Evolutionary conservation across 1,139 yeast genomes (phyloP).

Genomic region (Saccharomyces hybrid): DNA sequence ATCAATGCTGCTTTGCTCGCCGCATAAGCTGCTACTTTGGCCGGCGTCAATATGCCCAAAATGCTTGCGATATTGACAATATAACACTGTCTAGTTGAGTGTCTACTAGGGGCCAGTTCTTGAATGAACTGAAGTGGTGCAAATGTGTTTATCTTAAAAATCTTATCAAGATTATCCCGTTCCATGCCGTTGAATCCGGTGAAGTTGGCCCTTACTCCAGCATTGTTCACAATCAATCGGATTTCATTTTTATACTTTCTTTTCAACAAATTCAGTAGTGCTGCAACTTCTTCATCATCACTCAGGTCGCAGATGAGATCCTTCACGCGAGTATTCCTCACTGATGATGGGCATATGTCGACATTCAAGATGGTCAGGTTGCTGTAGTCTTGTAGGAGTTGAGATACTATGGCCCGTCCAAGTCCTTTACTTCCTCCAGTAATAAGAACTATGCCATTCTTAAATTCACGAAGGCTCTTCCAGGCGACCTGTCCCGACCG

Average conservation of each 20-base stretch:
- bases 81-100: conserved; percentile 35
- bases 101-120: conserved; percentile 31
- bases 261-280: conserved; percentile 32
- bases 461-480: conserved; percentile 3
- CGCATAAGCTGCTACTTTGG: conserved; percentile 54
- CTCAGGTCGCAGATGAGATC: conserved; percentile 47
- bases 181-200: conserved; percentile 37
- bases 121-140: conserved; percentile 49
- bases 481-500: conserved; percentile 9
- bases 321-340: conserved; percentile 23
- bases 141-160: conserved; percentile 50
- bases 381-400: conserved; percentile 29
- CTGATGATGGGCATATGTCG: conserved; percentile 39
- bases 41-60: conserved; percentile 65
- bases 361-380: conserved; percentile 40
- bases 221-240: conserved; percentile 62
- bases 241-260: conserved; percentile 32
- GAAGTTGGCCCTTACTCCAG: conserved; percentile 53
- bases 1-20: conserved; percentile 59
- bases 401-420: conserved; percentile 41
- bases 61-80: conserved; percentile 63
- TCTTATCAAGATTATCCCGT: conserved; percentile 31
- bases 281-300: conserved; percentile 31
- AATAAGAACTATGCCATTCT: not conserved
- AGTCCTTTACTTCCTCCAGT: conserved; percentile 65